Evolutionary conservation across 2,329 filamentous ascomycete species (phyloP), one percentile per base, ranked within the genome.

Genomic region (Alternaria conjuncta): DNA sequence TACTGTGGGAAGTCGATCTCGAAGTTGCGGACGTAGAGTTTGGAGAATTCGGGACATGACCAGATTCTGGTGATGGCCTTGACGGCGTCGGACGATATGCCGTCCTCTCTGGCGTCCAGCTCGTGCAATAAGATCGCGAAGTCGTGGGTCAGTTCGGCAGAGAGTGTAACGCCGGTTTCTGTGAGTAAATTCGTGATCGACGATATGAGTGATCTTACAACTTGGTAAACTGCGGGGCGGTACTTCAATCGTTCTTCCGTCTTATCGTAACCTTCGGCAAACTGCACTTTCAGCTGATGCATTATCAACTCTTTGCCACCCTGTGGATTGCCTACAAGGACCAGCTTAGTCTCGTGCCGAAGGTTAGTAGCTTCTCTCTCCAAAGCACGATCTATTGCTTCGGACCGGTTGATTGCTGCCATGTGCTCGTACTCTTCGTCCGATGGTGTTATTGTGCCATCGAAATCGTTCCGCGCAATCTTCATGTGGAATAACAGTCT

Each of bases 1-100:
- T 77, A 78, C 51, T 77, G 77, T 1, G 77, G 77, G 50, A 79
- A 79, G 26, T 75, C 75, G 54, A 79, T 79, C 58, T 79, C 77
- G 21, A 78, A 77, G 55, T 79, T 79, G 26, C 72, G 69, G 36
- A 76, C 63, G 54, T 73, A 79, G 23, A 78, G 58, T 10, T 70
- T 71, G n/a, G 75, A 75, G 65, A 79, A 79, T 15, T 72, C 60
- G 7, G 68, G 57, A 51, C 75, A 75, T 15, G 68, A 25, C 77
- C 77, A 79, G 55, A 79, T 66, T 18, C 64, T 67, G 28, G 64
- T 55, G 20, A 78, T 63, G 6, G 77, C 75, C 36, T 70, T 66
- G 21, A 73, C 73, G 18, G 73, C 75, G 26, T 69, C 72, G 15
- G 66, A 65, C 3, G 71, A 75, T 41, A 78, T 72, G 41, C 55